Evolutionary conservation across 2,329 filamentous ascomycete genomes (phyloP).

Genomic region (Verticillium albo-atrum): DNA sequence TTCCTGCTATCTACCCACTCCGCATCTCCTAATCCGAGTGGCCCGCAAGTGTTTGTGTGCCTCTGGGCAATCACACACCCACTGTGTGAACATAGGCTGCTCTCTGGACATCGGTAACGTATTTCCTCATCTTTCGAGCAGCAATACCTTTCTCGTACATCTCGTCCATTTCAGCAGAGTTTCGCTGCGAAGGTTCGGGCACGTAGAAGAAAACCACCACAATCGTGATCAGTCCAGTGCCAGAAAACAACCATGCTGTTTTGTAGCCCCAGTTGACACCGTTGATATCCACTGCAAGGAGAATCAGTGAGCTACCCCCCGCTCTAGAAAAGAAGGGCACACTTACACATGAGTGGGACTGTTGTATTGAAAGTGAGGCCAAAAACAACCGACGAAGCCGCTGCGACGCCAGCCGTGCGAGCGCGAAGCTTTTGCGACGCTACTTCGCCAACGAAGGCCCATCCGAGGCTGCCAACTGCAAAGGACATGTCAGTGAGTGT

Average conservation of each 20-base stretch:
- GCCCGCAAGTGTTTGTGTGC: too few relatives aligned
- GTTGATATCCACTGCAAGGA: slow-evolving; percentile 17
- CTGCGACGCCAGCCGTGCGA: slow-evolving; percentile 23
- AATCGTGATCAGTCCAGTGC: slow-evolving; percentile 18
- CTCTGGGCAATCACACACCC: too few relatives aligned
- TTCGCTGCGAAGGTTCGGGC: slow-evolving; percentile 10
- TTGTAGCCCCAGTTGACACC: slow-evolving; percentile 25
- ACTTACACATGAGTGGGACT: slow-evolving; percentile 21
- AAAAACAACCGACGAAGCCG: slow-evolving; percentile 18
- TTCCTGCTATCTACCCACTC: too few relatives aligned
- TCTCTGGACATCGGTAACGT: slow-evolving; percentile 6
- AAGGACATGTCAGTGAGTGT: neutral
- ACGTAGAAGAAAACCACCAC: slow-evolving; percentile 19
- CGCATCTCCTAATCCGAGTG: too few relatives aligned
- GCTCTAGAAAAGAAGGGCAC: too few relatives aligned
- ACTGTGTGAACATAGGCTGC: too few relatives aligned
- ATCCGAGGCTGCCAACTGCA: slow-evolving; percentile 19
- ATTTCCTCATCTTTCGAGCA: slow-evolving; percentile 15
- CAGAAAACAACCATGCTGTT: slow-evolving; percentile 24
- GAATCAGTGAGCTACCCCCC: too few relatives aligned
- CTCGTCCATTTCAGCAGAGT: slow-evolving; percentile 19
- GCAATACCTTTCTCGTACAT: slow-evolving; percentile 19
- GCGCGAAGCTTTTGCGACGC: slow-evolving; percentile 27
- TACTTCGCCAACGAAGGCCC: slow-evolving; percentile 27
- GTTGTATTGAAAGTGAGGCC: slow-evolving; percentile 15